Percentiles rank a stretch among this genome's conserved stretches.
Evolutionary conservation across 805 yeast species (phyloP).

Genomic region (Saccharomycopsis malanga): DNA sequence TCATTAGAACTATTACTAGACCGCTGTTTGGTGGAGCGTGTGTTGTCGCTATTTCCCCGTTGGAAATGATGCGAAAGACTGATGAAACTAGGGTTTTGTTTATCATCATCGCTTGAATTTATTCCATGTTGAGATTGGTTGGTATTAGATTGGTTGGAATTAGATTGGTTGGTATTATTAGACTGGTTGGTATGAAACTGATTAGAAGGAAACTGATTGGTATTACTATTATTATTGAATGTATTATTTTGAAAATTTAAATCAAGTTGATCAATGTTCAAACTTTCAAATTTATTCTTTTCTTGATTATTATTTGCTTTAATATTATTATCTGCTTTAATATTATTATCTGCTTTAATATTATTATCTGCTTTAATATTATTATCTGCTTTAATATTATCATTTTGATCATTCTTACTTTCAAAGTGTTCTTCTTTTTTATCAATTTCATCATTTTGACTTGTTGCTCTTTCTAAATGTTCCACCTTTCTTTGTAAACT

Average conservation of each 20-base stretch:
- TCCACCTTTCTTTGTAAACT: no score
- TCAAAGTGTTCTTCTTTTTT: not conserved
- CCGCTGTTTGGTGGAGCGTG: not conserved
- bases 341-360: not conserved
- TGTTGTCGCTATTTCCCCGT: not conserved
- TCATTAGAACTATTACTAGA: not conserved
- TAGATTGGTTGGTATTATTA: not conserved
- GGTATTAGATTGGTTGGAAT: not conserved
- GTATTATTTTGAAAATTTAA: no score
- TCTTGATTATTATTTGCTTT: not conserved
- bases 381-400: not conserved
- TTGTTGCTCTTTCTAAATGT: no score
- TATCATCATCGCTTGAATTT: constrained; percentile 7
- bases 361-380: not conserved
- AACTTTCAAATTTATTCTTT: not conserved
- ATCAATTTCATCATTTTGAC: no score
- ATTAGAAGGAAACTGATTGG: not conserved
- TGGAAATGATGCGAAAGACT: constrained; percentile 9
- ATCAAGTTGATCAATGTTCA: not conserved
- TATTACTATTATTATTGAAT: not conserved
- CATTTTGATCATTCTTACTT: not conserved
- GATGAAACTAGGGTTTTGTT: constrained; percentile 16
- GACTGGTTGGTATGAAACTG: not conserved
- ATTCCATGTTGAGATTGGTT: no score
- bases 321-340: not conserved